A percentile compares a stretch with the other conserved stretches of the same genome.
phyloP scores from a whole-genome alignment of 495 filamentous ascomycete genomes.

The Penicillium odoratum region DNA sequence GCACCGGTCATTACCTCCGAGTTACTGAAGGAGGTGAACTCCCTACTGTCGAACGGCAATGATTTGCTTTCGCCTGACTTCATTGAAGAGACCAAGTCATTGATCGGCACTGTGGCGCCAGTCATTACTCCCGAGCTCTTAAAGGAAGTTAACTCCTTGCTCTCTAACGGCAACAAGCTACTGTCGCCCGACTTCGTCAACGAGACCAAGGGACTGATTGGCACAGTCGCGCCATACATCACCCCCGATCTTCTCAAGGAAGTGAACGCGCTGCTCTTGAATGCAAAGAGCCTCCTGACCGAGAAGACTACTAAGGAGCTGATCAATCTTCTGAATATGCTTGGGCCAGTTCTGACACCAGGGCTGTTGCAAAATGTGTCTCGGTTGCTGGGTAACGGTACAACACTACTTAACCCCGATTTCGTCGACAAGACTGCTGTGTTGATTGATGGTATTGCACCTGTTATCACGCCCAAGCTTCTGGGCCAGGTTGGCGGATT shows the following conservation, averaged over 20 bases:
- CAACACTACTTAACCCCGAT: slow-evolving; percentile 37
- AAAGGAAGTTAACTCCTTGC: slow-evolving; percentile 40
- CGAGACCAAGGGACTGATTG: slow-evolving; percentile 45
- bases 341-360: slow-evolving; percentile 29
- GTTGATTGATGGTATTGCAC: slow-evolving; percentile 34
- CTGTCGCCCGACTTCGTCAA: slow-evolving; percentile 42
- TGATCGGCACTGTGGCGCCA: slow-evolving; percentile 37
- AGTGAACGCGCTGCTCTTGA: slow-evolving; percentile 30
- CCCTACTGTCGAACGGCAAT: slow-evolving; percentile 41
- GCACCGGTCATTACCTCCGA: slow-evolving; percentile 35
- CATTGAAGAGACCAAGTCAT: slow-evolving; percentile 36
- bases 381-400: slow-evolving; percentile 43
- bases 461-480: slow-evolving; percentile 33
- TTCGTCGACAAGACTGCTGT: slow-evolving; percentile 38
- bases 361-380: slow-evolving; percentile 40
- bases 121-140: slow-evolving; percentile 46
- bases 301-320: slow-evolving; percentile 39
- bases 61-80: slow-evolving; percentile 27
- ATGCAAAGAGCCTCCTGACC: slow-evolving; percentile 36
- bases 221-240: slow-evolving; percentile 7
- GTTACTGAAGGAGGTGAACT: slow-evolving; percentile 39
- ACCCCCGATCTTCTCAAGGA: slow-evolving; percentile 12
- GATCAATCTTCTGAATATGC: slow-evolving; percentile 22
- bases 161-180: slow-evolving; percentile 41
- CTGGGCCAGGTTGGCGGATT: slow-evolving; percentile 28